Evolutionary conservation across 257 asterid genomes (phyloP).

Genomic region (Lavandula angustifolia): DNA sequence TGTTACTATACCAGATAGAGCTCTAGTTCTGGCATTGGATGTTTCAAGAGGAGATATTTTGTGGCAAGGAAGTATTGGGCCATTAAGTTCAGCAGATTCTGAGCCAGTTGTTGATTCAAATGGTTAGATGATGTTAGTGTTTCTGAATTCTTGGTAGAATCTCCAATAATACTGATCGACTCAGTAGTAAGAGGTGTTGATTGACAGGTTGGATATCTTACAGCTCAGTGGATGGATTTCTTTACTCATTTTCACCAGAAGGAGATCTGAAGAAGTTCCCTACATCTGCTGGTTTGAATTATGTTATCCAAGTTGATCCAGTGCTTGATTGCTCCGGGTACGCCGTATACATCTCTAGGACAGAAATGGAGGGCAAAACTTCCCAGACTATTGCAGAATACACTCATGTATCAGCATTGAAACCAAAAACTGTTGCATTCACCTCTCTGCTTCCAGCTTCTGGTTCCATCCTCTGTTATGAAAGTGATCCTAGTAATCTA

Average conservation of each 20-base stretch:
- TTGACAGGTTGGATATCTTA: slow-evolving; percentile 88
- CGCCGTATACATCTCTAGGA: slow-evolving; percentile 66
- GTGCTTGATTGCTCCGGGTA: slow-evolving; percentile 83
- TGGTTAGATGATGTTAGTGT: slow-evolving; percentile 44
- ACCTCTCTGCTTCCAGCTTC: slow-evolving; percentile 65
- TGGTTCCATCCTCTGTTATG: slow-evolving; percentile 58
- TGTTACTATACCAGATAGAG: slow-evolving; percentile 50
- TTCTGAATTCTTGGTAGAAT: neutral
- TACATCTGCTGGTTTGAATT: slow-evolving; percentile 36
- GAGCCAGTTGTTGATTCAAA: slow-evolving; percentile 78
- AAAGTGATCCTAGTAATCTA: slow-evolving; percentile 65
- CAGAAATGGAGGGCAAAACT: slow-evolving; percentile 67
- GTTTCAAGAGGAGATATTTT: slow-evolving; percentile 63
- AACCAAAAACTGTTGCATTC: slow-evolving; percentile 58
- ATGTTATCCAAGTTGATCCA: slow-evolving; percentile 75
- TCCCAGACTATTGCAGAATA: slow-evolving; percentile 52
- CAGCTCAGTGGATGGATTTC: slow-evolving; percentile 87
- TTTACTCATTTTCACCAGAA: slow-evolving; percentile 79
- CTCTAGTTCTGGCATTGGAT: slow-evolving; percentile 64
- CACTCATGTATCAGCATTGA: slow-evolving; percentile 65
- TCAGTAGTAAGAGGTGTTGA: slow-evolving; percentile 23
- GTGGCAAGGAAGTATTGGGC: slow-evolving; percentile 79
- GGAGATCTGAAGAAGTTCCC: slow-evolving; percentile 70
- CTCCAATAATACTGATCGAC: neutral
- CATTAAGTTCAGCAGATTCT: slow-evolving; percentile 63